Evolutionary conservation across 768 basidiomycete species (phyloP), one percentile per base, ranked within the genome.

Genomic region (Suillus variegatus): DNA sequence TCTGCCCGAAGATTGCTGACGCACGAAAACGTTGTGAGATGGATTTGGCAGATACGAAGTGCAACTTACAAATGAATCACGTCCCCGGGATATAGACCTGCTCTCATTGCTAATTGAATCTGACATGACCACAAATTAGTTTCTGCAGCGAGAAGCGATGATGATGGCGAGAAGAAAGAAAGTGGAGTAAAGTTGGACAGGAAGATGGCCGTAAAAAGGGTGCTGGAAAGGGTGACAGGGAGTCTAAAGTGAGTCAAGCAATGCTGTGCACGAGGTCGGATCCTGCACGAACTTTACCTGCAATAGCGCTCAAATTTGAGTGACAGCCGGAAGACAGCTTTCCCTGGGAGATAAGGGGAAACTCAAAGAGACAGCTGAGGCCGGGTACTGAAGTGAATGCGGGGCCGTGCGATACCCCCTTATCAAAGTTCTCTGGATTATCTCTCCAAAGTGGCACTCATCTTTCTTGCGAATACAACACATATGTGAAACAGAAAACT

Each of bases 1-100:
- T 65, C 91, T 82, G 8, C 91, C 91, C 41, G 87, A 83, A 4
- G 88, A 88, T 43, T 79, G 76, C 84, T 87, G 63, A 46, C 32
- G 13, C 36, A 22, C 58, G 25, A 40, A 35, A 16, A 3, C 4
- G 1, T n/a, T 4, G 35, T 67, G 32, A 67, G 65, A 4, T 20
- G 20, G 3, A 68, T 61, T 44, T 64, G 62, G 18, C 32, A 62
- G 18, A 8, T 18, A 43, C 9, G 3, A 54, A 28, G 14, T 49
- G 32, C 36, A 81, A 28, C 87, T 72, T 68, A 88, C 88, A 64
- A 84, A 82, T n/a, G 76, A 75, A 0, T 88, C 88, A 51, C 88
- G 83, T 52, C 88, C 88, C 67, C 87, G 81, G 28, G 87, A 88
- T 35, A 79, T 67, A 49, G 88, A 89, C 61, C 85, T 86, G 61